These are phyloP conservation scores for Carex kokanica DNA, from an alignment of 176 grass and related monocot genomes.

Conservation along the genomic window DNA sequence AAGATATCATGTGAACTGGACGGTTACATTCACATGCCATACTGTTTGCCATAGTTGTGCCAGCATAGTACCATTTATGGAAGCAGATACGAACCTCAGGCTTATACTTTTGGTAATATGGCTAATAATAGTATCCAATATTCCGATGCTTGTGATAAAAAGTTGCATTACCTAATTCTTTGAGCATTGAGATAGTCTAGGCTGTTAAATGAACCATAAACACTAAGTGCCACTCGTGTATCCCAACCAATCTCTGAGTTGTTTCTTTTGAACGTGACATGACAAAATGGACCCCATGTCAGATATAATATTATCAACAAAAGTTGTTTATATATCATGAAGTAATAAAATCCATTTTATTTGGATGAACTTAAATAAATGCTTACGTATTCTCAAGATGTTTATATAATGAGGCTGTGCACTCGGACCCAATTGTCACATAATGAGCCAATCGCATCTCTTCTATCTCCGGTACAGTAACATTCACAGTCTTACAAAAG, in stretches of 20 bases:
- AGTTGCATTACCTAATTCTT: conserved; percentile 46
- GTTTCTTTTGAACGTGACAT: conserved; percentile 24
- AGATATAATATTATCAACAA: background rate
- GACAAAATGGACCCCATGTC: background rate
- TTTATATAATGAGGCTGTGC: conserved; percentile 60
- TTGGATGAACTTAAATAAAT: background rate
- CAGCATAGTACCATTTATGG: background rate
- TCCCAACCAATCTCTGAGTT: conserved; percentile 74
- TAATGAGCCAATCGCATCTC: conserved; percentile 94
- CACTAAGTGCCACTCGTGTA: conserved; percentile 57
- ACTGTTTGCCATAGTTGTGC: background rate
- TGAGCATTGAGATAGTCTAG: conserved; percentile 79
- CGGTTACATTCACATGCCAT: background rate
- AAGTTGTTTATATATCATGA: background rate
- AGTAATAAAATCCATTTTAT: background rate
- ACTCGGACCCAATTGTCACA: conserved; percentile 81
- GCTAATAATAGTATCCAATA: background rate
- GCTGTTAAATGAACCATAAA: conserved; percentile 76
- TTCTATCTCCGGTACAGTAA: conserved; percentile 75
- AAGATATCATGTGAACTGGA: background rate
- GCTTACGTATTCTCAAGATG: conserved; percentile 59
- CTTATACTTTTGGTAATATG: background rate
- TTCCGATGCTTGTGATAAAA: background rate
- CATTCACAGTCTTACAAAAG: conserved; percentile 43
- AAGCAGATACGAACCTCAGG: background rate